phyloP scores from a whole-genome alignment of 2,329 filamentous ascomycete species.

The Trichoderma sp. region DNA sequence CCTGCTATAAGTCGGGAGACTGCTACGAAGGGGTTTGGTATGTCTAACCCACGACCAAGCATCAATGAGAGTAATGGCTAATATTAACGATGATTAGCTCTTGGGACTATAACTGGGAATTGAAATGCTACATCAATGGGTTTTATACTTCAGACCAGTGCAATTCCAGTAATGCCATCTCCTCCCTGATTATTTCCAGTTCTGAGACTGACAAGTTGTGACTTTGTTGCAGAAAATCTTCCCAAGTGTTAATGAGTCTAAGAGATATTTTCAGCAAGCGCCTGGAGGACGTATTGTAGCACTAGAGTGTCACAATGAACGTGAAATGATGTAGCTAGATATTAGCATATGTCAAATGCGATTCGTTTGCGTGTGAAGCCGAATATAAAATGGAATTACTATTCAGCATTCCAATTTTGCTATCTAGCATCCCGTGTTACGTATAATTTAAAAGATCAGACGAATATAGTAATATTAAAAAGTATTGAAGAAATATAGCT shows the following conservation, averaged over 20 bases:
- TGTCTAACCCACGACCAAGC: neutral
- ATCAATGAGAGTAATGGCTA: neutral
- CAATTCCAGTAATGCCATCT: neutral
- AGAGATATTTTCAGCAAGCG: neutral
- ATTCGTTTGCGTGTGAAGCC: neutral
- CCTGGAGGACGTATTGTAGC: neutral
- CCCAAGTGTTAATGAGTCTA: neutral
- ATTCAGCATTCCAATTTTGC: neutral
- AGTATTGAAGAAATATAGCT: too few species aligned
- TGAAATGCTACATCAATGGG: slow-evolving; percentile 10
- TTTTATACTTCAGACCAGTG: slow-evolving; percentile 4
- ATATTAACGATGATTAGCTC: neutral
- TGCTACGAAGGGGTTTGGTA: slow-evolving; percentile 10
- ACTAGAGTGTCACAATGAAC: too few species aligned
- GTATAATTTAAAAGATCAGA: too few species aligned
- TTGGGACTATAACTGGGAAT: neutral
- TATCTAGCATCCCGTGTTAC: neutral
- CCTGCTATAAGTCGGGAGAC: slow-evolving; percentile 5
- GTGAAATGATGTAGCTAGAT: too few species aligned
- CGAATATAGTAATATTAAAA: too few species aligned
- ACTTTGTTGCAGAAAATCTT: neutral
- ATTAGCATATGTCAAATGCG: too few species aligned
- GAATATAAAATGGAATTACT: neutral
- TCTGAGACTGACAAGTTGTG: neutral
- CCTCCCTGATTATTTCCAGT: neutral